Percentiles rank a stretch among this genome's conserved stretches.
Evolutionary conservation across 1,139 yeast species (phyloP).

Genomic region (Geotrichum restrictum): DNA sequence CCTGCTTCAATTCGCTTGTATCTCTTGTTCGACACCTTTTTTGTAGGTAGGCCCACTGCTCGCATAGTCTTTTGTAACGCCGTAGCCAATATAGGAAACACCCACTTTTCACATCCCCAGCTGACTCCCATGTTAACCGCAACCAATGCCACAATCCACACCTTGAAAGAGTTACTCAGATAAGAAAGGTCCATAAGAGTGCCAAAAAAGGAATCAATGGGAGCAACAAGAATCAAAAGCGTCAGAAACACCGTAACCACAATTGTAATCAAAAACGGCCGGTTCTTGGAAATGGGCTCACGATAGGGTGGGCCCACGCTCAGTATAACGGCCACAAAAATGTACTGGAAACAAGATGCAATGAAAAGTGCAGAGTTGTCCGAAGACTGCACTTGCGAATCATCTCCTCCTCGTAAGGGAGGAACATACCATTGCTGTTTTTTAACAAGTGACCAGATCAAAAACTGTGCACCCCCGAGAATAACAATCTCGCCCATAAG

Average conservation of each 20-base stretch:
- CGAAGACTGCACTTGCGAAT: conserved; percentile 77
- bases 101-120: conserved; percentile 44
- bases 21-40: conserved; percentile 18
- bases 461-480: conserved; percentile 59
- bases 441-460: conserved; percentile 57
- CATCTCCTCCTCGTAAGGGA: conserved; percentile 78
- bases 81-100: conserved; percentile 38
- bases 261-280: conserved; percentile 67
- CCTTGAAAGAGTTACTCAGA: conserved; percentile 51
- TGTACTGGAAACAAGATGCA: conserved; percentile 83
- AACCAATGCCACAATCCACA: conserved; percentile 48
- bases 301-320: conserved; percentile 96
- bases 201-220: conserved; percentile 53
- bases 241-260: conserved; percentile 50
- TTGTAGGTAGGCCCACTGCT: conserved; percentile 26
- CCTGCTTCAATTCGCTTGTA: conserved; percentile 19
- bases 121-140: conserved; percentile 50
- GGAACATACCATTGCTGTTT: conserved; percentile 67
- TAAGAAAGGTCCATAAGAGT: conserved; percentile 70
- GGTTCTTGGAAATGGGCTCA: conserved; percentile 63
- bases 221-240: conserved; percentile 29
- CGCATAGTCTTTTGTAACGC: conserved; percentile 33
- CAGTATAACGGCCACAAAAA: conserved; percentile 72
- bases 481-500: conserved; percentile 66
- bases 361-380: conserved; percentile 85